Evolutionary conservation across 768 basidiomycete genomes (phyloP).

Genomic region (Suillus sp.): DNA sequence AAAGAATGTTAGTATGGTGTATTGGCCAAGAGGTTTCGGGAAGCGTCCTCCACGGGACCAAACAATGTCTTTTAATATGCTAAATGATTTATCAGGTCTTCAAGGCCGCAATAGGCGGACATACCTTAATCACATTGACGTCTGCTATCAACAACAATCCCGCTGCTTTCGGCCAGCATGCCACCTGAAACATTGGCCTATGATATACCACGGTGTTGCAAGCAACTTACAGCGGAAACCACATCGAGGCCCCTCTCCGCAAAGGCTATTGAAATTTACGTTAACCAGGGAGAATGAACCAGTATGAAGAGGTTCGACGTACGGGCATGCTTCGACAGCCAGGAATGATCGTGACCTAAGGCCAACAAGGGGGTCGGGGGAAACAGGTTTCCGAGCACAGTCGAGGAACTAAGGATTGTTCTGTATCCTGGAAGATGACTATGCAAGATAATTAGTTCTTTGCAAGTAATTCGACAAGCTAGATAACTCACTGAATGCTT

Average conservation of each 20-base stretch:
- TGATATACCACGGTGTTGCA: not conserved
- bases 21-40: conserved; percentile 55
- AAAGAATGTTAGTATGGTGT: conserved; percentile 48
- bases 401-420: conserved; percentile 7
- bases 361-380: conserved; percentile 6
- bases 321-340: conserved; percentile 13
- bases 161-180: conserved; percentile 16
- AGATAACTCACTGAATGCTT: conserved; percentile 11
- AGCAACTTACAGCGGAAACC: conserved; percentile 35
- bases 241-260: conserved; percentile 39
- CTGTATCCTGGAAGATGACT: conserved; percentile 14
- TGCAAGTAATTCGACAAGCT: not conserved
- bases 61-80: conserved; percentile 23
- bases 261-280: conserved; percentile 27
- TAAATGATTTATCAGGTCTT: not conserved
- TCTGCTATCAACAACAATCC: conserved; percentile 34
- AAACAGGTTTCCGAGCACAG: conserved; percentile 1
- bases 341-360: conserved; percentile 13
- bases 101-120: not conserved
- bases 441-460: no score
- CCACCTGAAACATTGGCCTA: conserved; percentile 8
- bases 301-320: not conserved
- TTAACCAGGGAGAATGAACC: not conserved
- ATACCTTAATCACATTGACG: conserved; percentile 42
- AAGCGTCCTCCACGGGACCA: conserved; percentile 37